Evolutionary conservation across 1,139 yeast genomes (phyloP), one percentile per base, ranked within the genome.

Genomic region (Pichia sp.): DNA sequence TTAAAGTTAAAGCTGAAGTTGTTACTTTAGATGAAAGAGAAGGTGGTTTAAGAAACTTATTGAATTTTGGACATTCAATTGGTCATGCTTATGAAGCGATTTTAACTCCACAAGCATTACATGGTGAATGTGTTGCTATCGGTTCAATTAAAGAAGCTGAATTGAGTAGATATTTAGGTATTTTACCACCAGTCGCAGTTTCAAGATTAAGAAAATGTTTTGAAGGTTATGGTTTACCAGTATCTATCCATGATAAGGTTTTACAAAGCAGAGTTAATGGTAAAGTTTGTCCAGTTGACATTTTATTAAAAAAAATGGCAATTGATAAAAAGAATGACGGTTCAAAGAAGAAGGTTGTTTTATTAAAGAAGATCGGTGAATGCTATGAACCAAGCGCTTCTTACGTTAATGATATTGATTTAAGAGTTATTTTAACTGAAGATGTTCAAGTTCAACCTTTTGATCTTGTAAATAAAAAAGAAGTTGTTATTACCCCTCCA

Each of bases 61-160:
- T 92, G 54, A 92, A 92, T 68, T 94, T 92, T 64, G 99, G 99
- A 33, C 99, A 92, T 67, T 82, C 97, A 36, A 90, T 92, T 60
- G 99, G 98, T 42, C 99, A 92, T 66, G 99, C 99, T 30, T 89
- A 86, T 58, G 99, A 92, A 71, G 98, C 98, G 18, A 81, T 94
- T 35, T 75, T 92, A 56, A 89, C 97, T 4, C 98, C 99, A 7
- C 89, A 90, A 66, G 94, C 96, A 26, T 75, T 92, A 43, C 99
- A 92, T 60, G 99, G 99, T 53, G 99, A 92, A 68, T 92, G 98
- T 75, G 98, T 92, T 26, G 78, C 97, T 8, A 78, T 92, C 54
- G 99, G 99, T 55, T 86, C 90, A 81, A 83, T 94, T 40, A 77
- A 83, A 60, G 99, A 92, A 67, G 98, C 97, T 2, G 98, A 92